Percentiles rank a stretch among this genome's conserved stretches.
These are phyloP conservation scores for Nematodospora valgi DNA, from an alignment of 805 yeast species.

Conservation along the genomic window DNA sequence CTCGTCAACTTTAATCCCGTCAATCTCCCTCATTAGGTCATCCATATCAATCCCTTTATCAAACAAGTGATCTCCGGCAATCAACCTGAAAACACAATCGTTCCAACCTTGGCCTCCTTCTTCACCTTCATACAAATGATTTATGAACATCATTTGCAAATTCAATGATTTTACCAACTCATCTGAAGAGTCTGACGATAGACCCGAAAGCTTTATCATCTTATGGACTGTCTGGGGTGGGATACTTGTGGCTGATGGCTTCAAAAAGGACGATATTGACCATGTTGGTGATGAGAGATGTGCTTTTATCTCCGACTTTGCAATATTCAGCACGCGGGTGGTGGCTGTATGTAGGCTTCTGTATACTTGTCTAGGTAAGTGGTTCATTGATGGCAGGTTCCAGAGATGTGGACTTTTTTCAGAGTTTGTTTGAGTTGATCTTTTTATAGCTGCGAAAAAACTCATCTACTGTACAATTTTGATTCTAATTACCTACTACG, in stretches of 20 bases:
- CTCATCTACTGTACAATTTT: constrained; percentile 1
- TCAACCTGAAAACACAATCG: constrained; percentile 29
- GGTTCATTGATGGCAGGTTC: no score
- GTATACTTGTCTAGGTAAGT: no score
- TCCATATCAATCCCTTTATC: constrained; percentile 20
- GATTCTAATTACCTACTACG: background rate
- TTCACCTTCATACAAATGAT: constrained; percentile 25
- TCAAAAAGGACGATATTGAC: constrained; percentile 17
- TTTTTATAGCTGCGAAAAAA: background rate
- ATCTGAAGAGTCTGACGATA: constrained; percentile 12
- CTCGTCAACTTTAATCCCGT: constrained; percentile 10
- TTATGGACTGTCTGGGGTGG: constrained; percentile 15
- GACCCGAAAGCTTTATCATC: constrained; percentile 33
- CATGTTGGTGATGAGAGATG: constrained; percentile 13
- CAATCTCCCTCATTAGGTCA: constrained; percentile 14
- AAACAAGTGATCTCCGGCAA: constrained; percentile 30
- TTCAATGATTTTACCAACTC: constrained; percentile 25
- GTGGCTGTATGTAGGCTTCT: no score
- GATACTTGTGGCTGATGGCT: constrained; percentile 6
- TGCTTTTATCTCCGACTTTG: no score
- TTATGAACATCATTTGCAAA: constrained; percentile 35
- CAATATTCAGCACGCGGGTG: no score
- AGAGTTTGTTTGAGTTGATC: background rate
- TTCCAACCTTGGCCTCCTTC: constrained; percentile 10
- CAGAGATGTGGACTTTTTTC: no score